Conservation (phyloP, 1,284 basidiomycete genomes). For the Vanrija sp. region DNA sequence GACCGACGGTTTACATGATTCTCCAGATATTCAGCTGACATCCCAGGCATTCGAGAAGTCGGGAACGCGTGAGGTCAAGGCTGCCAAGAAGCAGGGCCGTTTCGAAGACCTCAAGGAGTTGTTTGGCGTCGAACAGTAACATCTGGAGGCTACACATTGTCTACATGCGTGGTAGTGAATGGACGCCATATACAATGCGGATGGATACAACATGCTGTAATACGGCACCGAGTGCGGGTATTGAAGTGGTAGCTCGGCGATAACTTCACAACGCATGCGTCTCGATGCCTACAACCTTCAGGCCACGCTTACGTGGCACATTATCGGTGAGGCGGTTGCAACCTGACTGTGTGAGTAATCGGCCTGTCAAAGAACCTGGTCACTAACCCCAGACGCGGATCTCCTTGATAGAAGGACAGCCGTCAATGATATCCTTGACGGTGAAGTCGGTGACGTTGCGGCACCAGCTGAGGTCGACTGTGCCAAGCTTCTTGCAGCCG, state of each 20-base stretch:
- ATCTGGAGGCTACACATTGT: too few species aligned
- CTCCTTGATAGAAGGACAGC: conserved; percentile 38
- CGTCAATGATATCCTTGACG: conserved; percentile 66
- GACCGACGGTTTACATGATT: background rate
- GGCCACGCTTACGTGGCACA: conserved; percentile 46
- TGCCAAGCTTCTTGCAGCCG: conserved; percentile 55
- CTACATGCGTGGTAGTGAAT: too few species aligned
- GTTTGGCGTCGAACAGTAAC: conserved; percentile 22
- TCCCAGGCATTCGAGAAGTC: conserved; percentile 42
- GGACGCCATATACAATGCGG: too few species aligned
- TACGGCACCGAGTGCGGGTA: too few species aligned
- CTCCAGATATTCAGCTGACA: background rate
- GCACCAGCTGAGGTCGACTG: conserved; percentile 83
- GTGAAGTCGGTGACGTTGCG: conserved; percentile 78
- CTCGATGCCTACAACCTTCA: conserved; percentile 49
- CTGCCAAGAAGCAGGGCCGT: conserved; percentile 38
- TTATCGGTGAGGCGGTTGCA: conserved; percentile 47
- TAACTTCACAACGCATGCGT: conserved; percentile 37
- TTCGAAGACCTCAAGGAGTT: conserved; percentile 44
- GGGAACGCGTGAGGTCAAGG: conserved; percentile 25
- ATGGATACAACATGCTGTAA: too few species aligned
- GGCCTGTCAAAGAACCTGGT: background rate
- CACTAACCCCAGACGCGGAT: conserved; percentile 48
- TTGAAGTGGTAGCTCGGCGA: background rate
- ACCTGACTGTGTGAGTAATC: conserved; percentile 21